These are phyloP conservation scores for Tetrapyrgos nigripes DNA, from an alignment of 1,284 basidiomycete genomes.

Conservation along the genomic window DNA sequence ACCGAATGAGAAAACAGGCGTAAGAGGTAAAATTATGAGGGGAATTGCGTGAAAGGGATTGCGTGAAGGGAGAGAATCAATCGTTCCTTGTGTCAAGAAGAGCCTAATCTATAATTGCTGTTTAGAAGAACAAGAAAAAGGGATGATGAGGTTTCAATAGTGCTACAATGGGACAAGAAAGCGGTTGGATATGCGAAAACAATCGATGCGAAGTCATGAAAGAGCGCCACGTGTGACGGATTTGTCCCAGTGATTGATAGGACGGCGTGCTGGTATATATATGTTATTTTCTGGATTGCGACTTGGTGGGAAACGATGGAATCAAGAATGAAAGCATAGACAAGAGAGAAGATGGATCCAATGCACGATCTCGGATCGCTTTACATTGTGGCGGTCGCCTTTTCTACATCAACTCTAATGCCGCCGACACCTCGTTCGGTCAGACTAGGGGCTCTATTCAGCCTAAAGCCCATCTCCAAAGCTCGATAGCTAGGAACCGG, in stretches of 20 bases:
- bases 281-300: no score
- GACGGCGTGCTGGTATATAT: no score
- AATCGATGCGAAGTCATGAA: background rate
- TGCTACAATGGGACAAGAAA: background rate
- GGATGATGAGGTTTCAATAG: background rate
- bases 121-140: background rate
- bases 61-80: no score
- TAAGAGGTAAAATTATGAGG: no score
- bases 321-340: background rate
- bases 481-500: conserved; percentile 61
- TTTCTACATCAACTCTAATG: conserved; percentile 72
- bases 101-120: background rate
- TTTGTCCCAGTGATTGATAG: no score
- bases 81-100: background rate
- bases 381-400: conserved; percentile 57
- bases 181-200: background rate
- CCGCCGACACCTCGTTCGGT: conserved; percentile 44
- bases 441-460: conserved; percentile 39
- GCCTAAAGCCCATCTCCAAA: conserved; percentile 54
- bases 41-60: no score
- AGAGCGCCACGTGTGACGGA: no score
- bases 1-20: no score
- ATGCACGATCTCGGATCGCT: no score
- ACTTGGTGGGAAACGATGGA: background rate
- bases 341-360: background rate